A percentile compares a stretch with the other conserved stretches of the same genome.
Conservation (phyloP, 306 rosid genomes). For the Vachellia pachyceras region DNA sequence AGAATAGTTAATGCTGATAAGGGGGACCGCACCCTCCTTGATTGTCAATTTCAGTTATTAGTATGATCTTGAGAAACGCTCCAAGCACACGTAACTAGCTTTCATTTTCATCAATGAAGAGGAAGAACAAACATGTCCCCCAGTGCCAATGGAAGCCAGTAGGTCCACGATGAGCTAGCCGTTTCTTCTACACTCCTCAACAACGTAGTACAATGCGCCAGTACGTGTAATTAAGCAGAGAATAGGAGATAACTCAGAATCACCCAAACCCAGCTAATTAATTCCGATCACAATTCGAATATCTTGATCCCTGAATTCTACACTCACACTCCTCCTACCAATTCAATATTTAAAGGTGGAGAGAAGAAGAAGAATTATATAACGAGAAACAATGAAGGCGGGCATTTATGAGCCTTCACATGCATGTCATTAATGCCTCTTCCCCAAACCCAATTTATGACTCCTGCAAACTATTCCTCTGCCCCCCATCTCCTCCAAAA, state of each 20-base stretch:
- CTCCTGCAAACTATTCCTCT: slow-evolving; percentile 31
- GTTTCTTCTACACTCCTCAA: neutral
- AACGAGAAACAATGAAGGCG: slow-evolving; percentile 27
- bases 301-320: neutral
- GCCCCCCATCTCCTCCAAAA: slow-evolving; percentile 32
- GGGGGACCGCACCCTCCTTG: neutral
- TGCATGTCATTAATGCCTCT: slow-evolving; percentile 57
- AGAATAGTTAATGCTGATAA: neutral
- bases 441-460: slow-evolving; percentile 46
- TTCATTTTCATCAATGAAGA: slow-evolving; percentile 5
- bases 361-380: neutral
- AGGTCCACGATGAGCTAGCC: neutral
- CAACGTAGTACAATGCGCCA: too few species aligned
- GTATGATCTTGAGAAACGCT: neutral
- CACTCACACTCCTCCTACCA: neutral
- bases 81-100: neutral
- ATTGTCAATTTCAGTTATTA: neutral
- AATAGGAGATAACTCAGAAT: too few species aligned
- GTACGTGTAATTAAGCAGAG: too few species aligned
- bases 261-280: neutral
- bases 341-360: neutral
- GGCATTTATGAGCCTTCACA: slow-evolving; percentile 75
- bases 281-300: neutral
- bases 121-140: neutral
- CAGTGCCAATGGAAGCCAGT: neutral